Percentiles rank a stretch among this genome's conserved stretches.
Conservation (phyloP, 352 stramenopile species). For the Globisporangium heterothallicum region DNA sequence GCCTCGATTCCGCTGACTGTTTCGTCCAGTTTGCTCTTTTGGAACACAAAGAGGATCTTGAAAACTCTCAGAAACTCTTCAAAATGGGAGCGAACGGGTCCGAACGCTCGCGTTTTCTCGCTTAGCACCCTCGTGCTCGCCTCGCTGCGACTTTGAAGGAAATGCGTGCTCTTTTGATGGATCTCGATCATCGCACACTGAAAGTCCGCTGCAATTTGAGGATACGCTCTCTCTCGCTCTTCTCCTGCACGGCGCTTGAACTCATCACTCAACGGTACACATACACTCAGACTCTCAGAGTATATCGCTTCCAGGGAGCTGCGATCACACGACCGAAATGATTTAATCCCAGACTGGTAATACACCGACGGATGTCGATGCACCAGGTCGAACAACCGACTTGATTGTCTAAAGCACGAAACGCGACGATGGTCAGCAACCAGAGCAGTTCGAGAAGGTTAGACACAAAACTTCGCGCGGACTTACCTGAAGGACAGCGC, state of each 20-base stretch:
- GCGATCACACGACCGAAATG: slow-evolving; percentile 15
- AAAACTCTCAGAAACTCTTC: slow-evolving; percentile 46
- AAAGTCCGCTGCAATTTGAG: neutral
- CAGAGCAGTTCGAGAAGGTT: neutral
- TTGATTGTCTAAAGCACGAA: slow-evolving; percentile 17
- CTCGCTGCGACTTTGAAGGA: neutral
- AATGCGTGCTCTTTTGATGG: neutral
- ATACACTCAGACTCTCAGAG: neutral
- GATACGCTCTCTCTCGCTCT: neutral
- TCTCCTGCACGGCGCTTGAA: neutral
- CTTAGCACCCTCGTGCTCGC: neutral
- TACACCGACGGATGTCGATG: slow-evolving; percentile 33
- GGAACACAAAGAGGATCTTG: slow-evolving; percentile 38
- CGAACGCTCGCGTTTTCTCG: slow-evolving; percentile 18
- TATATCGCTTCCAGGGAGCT: slow-evolving; percentile 30
- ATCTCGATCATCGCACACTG: slow-evolving; percentile 9
- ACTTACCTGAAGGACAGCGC: slow-evolving; percentile 38
- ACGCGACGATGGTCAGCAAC: no score
- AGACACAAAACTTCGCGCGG: neutral
- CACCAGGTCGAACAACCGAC: slow-evolving; percentile 34
- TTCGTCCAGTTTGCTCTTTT: slow-evolving; percentile 24
- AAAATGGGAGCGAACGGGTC: slow-evolving; percentile 25
- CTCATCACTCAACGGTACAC: slow-evolving; percentile 4
- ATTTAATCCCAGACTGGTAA: slow-evolving; percentile 39
- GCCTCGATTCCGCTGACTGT: neutral